phyloP scores from a whole-genome alignment of 768 basidiomycete species.

The Peribolospora kevripleyi region DNA sequence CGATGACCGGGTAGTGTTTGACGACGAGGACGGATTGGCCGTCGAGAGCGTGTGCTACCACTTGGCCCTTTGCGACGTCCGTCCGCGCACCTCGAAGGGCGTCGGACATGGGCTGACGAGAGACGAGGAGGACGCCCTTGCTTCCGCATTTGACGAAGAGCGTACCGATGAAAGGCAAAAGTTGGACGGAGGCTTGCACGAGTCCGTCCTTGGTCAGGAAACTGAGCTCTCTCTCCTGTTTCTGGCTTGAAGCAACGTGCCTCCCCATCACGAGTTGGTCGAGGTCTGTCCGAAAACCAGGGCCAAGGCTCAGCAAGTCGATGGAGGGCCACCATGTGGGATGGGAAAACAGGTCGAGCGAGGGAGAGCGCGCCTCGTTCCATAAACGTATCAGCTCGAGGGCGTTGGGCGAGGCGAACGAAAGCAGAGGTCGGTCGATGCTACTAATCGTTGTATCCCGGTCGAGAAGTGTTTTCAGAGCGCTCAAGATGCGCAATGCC shows the following conservation, averaged over 20 bases:
- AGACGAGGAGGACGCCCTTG: conserved; percentile 18
- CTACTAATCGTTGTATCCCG: conserved; percentile 13
- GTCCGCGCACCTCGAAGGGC: conserved; percentile 4
- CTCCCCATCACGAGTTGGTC: conserved; percentile 29
- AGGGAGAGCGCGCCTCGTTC: conserved; percentile 1
- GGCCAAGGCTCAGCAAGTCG: conserved; percentile 39
- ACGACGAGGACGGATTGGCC: conserved; percentile 33
- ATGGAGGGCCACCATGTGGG: conserved; percentile 40
- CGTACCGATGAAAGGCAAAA: conserved; percentile 63
- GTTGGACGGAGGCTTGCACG: conserved; percentile 51
- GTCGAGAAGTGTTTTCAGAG: conserved; percentile 16
- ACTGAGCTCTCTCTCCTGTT: not conserved
- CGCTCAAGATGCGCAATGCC: conserved; percentile 41
- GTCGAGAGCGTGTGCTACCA: conserved; percentile 30
- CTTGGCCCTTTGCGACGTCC: conserved; percentile 22
- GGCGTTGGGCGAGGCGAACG: conserved; percentile 62
- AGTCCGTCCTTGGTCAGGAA: conserved; percentile 30
- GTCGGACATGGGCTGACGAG: conserved; percentile 4
- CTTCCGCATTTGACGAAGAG: conserved; percentile 67
- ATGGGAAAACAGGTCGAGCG: conserved; percentile 28
- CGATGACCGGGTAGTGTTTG: conserved; percentile 44
- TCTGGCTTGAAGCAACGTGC: conserved; percentile 21
- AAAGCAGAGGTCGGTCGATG: conserved; percentile 24
- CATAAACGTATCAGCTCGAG: conserved; percentile 39
- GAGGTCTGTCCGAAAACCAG: conserved; percentile 41